Conservation (phyloP, 331 rosid genomes). For the Acacia pycnantha region DNA sequence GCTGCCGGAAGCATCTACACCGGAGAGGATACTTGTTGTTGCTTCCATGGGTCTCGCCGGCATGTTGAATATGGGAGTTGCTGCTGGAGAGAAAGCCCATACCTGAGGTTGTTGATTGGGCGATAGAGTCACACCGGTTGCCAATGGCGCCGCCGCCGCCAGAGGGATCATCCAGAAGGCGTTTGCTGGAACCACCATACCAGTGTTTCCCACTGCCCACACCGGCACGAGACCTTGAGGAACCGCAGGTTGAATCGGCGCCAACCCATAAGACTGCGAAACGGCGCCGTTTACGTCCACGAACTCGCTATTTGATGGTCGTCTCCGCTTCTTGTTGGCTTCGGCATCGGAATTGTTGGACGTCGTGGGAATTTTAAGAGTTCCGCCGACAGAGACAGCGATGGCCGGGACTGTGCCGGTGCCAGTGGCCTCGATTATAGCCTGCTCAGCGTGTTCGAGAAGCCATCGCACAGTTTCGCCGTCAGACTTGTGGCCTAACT, state of each 20-base stretch:
- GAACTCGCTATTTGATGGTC: constrained; percentile 61
- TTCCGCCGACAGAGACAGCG: constrained; percentile 68
- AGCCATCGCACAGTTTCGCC: constrained; percentile 80
- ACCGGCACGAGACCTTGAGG: constrained; percentile 62
- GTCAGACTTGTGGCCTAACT: constrained; percentile 68
- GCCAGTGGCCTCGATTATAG: constrained; percentile 74
- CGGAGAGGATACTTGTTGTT: constrained; percentile 14
- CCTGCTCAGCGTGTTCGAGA: constrained; percentile 63
- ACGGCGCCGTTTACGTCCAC: constrained; percentile 44
- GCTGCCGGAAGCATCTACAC: constrained; percentile 13
- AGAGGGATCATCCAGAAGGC: constrained; percentile 72
- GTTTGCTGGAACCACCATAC: constrained; percentile 61
- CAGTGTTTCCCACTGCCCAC: constrained; percentile 55
- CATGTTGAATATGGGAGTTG: constrained; percentile 51
- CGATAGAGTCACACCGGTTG: constrained; percentile 1
- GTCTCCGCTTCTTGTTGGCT: constrained; percentile 48
- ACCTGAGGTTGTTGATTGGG: constrained; percentile 42
- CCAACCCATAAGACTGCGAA: constrained; percentile 53
- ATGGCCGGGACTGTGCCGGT: constrained; percentile 77
- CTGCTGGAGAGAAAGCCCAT: constrained; percentile 60
- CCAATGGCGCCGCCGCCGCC: background rate
- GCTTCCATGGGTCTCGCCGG: constrained; percentile 40
- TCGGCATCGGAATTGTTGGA: background rate
- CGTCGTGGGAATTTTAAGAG: constrained; percentile 62
- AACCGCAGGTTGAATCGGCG: constrained; percentile 50